Percentiles rank a stretch among this genome's conserved stretches.
Evolutionary conservation across 441 rosid species (phyloP).

Genomic region (Flueggea neowawraea): DNA sequence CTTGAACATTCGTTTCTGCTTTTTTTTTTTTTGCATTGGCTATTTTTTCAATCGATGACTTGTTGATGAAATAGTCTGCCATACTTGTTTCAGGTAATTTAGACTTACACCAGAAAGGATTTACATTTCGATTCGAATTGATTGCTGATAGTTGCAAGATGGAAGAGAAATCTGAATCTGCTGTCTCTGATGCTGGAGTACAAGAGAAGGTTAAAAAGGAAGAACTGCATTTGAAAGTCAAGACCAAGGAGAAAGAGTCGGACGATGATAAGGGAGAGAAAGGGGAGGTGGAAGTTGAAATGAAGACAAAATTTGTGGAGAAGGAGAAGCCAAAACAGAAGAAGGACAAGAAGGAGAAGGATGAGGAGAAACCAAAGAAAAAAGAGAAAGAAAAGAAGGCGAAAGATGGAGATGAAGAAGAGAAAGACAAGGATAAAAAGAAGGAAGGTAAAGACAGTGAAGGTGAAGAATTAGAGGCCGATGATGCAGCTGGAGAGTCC

Average conservation of each 20-base stretch:
- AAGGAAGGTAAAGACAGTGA: slow-evolving; percentile 31
- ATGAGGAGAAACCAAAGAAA: slow-evolving; percentile 18
- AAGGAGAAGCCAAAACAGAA: not conserved
- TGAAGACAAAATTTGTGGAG: slow-evolving; percentile 48
- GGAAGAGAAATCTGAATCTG: slow-evolving; percentile 26
- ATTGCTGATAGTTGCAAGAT: slow-evolving; percentile 10
- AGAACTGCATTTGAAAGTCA: slow-evolving; percentile 41
- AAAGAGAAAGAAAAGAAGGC: slow-evolving; percentile 25
- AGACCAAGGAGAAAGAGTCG: slow-evolving; percentile 35
- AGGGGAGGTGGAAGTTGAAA: slow-evolving; percentile 39
- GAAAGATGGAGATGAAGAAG: not conserved
- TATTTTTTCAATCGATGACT: too few relatives aligned
- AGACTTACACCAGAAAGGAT: slow-evolving; percentile 11
- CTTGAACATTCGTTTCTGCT: too few relatives aligned
- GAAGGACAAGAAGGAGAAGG: not conserved
- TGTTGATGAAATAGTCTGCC: not conserved
- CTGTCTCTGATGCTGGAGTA: slow-evolving; percentile 21
- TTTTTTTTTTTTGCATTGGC: too few relatives aligned
- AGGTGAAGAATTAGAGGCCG: slow-evolving; percentile 32
- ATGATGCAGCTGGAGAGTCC: slow-evolving; percentile 41
- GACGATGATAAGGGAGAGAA: slow-evolving; percentile 31
- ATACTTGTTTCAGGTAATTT: slow-evolving; percentile 19
- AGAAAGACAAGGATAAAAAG: slow-evolving; percentile 32
- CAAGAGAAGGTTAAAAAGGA: slow-evolving; percentile 42
- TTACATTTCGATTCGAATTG: slow-evolving; percentile 16